Evolutionary conservation across 371 early-diverging fungal genomes (phyloP).

Genomic region (Rhizopus microsporus): DNA sequence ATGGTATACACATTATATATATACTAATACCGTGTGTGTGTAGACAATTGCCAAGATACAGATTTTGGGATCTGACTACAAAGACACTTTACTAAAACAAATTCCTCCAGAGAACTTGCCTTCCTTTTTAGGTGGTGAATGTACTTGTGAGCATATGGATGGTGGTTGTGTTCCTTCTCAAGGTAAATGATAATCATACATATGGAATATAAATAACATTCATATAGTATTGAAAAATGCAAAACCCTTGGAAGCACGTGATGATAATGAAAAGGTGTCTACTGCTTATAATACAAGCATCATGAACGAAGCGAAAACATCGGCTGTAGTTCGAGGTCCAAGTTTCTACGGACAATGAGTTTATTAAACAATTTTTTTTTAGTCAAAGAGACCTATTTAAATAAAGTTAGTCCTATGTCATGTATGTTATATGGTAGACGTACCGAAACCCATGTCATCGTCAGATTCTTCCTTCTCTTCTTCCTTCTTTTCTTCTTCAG

Average conservation of each 20-base stretch:
- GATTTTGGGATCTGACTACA: conserved; percentile 72
- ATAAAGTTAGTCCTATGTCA: conserved; percentile 13
- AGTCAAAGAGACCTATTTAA: conserved; percentile 78
- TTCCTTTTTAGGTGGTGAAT: conserved; percentile 74
- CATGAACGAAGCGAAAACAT: conserved; percentile 40
- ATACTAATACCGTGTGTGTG: neutral
- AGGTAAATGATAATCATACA: conserved; percentile 13
- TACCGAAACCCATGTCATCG: conserved; percentile 94
- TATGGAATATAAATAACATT: neutral
- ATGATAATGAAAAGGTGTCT: conserved; percentile 29
- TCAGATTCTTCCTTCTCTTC: conserved; percentile 44
- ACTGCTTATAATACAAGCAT: conserved; percentile 38
- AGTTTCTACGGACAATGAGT: conserved; percentile 5
- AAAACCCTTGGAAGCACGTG: conserved; percentile 26
- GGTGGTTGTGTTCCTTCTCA: conserved; percentile 73
- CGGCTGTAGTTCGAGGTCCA: conserved; percentile 16
- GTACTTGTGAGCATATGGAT: conserved; percentile 80
- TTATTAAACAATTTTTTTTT: conserved; percentile 35
- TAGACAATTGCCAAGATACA: conserved; percentile 77
- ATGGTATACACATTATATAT: neutral
- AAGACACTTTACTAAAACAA: conserved; percentile 65
- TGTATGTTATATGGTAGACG: conserved; percentile 10
- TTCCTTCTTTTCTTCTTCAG: conserved; percentile 69
- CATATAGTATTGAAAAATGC: conserved; percentile 40
- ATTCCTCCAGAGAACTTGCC: conserved; percentile 80